phyloP scores from a whole-genome alignment of 805 yeast genomes.

The Saccharomycopsis malanga region DNA sequence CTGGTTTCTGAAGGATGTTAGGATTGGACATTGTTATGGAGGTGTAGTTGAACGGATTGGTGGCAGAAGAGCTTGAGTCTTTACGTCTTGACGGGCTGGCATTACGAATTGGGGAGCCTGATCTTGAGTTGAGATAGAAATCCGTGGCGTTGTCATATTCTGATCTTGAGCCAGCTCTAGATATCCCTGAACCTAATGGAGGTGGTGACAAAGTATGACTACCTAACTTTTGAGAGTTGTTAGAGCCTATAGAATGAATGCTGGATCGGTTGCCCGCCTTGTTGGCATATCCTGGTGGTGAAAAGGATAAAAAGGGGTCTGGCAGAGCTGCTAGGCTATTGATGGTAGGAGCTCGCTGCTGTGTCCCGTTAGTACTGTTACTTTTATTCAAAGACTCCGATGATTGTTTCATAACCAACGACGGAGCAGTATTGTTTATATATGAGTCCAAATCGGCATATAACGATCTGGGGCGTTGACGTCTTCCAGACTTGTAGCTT shows the following conservation, averaged over 20 bases:
- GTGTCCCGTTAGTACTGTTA: background rate
- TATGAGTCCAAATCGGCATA: constrained; percentile 21
- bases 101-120: constrained; percentile 20
- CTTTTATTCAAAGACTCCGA: constrained; percentile 6
- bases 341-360: constrained; percentile 1
- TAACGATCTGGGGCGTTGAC: constrained; percentile 19
- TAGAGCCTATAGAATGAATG: constrained; percentile 15
- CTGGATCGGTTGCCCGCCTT: constrained; percentile 21
- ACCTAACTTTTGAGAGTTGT: constrained; percentile 2
- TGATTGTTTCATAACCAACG: constrained; percentile 13
- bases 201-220: constrained; percentile 6
- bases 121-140: constrained; percentile 7
- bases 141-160: constrained; percentile 1
- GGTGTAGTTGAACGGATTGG: constrained; percentile 16
- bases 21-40: constrained; percentile 21
- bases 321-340: constrained; percentile 2
- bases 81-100: constrained; percentile 13
- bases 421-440: constrained; percentile 18
- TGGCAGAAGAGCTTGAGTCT: constrained; percentile 6
- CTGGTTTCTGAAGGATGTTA: constrained; percentile 37
- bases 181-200: constrained; percentile 3
- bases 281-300: background rate
- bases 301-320: constrained; percentile 24
- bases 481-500: constrained; percentile 3
- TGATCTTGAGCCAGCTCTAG: constrained; percentile 12